Percentiles rank a stretch among this genome's conserved stretches.
Evolutionary conservation across 129 eudicot species (phyloP).

Genomic region (Artemisia argyi): DNA sequence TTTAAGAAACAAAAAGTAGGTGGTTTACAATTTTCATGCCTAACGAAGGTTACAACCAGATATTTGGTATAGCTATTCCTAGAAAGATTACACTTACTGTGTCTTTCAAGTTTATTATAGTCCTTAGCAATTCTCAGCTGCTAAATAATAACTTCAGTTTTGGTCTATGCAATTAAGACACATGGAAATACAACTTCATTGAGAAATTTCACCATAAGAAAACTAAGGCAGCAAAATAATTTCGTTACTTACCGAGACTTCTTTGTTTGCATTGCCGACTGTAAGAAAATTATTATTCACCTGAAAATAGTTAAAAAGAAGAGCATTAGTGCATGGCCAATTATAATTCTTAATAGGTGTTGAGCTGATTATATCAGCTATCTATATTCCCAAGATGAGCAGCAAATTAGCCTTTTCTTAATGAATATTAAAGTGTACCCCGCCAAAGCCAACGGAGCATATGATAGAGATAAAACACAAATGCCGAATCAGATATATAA

Average conservation of each 20-base stretch:
- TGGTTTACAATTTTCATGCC: too few relatives aligned
- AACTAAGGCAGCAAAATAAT: slow-evolving; percentile 14
- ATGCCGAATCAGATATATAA: background rate
- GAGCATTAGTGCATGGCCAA: slow-evolving; percentile 17
- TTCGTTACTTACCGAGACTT: slow-evolving; percentile 56
- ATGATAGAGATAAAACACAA: slow-evolving; percentile 12
- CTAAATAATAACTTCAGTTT: too few relatives aligned
- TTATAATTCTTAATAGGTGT: background rate
- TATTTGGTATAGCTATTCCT: too few relatives aligned
- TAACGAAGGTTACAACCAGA: too few relatives aligned
- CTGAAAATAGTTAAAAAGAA: slow-evolving; percentile 40
- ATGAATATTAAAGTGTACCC: slow-evolving; percentile 12
- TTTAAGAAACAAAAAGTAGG: too few relatives aligned
- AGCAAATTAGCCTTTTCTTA: slow-evolving; percentile 3
- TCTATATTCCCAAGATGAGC: slow-evolving; percentile 9
- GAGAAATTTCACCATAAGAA: background rate
- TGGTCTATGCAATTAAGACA: too few relatives aligned
- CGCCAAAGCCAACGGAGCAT: slow-evolving; percentile 9
- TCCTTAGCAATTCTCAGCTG: too few relatives aligned
- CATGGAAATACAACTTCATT: background rate
- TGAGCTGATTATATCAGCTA: slow-evolving; percentile 5
- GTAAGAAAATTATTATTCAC: slow-evolving; percentile 95
- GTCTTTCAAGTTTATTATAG: too few relatives aligned
- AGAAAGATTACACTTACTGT: too few relatives aligned
- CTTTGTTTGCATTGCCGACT: slow-evolving; percentile 84